A percentile compares a stretch with the other conserved stretches of the same genome.
Evolutionary conservation across 441 rosid genomes (phyloP).

Genomic region (Adansonia madagascariensis): DNA sequence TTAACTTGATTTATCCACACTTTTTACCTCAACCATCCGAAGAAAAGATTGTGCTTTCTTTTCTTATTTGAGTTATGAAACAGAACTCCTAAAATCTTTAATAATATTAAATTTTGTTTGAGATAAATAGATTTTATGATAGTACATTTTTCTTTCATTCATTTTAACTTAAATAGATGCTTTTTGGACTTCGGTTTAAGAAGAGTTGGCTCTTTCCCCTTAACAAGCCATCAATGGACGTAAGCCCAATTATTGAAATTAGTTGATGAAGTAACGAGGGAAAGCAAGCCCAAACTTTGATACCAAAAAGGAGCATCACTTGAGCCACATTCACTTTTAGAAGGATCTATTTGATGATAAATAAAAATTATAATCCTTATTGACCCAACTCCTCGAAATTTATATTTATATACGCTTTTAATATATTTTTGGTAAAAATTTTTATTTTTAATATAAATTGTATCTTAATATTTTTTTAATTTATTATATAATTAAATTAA

Average conservation of each 20-base stretch:
- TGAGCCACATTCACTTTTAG: too few species aligned
- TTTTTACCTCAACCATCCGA: too few species aligned
- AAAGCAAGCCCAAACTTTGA: neutral
- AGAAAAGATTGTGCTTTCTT: neutral
- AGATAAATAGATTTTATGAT: neutral
- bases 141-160: neutral
- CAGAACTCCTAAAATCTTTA: neutral
- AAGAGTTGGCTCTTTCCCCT: neutral
- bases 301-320: neutral
- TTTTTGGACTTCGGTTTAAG: neutral
- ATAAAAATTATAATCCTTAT: too few species aligned
- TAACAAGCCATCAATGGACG: neutral
- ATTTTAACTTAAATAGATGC: neutral
- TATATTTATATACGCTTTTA: too few species aligned
- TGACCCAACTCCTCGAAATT: too few species aligned
- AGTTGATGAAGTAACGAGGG: neutral
- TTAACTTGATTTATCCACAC: neutral
- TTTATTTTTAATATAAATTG: too few species aligned
- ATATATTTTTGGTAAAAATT: too few species aligned
- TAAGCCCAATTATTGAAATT: neutral
- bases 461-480: too few species aligned
- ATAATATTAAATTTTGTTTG: neutral
- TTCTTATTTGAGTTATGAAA: neutral
- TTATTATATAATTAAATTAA: too few species aligned
- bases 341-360: too few species aligned